Percentiles rank a stretch among this genome's conserved stretches.
These are phyloP conservation scores for Carallia brachiata DNA, from an alignment of 345 rosid genomes.

Conservation along the genomic window DNA sequence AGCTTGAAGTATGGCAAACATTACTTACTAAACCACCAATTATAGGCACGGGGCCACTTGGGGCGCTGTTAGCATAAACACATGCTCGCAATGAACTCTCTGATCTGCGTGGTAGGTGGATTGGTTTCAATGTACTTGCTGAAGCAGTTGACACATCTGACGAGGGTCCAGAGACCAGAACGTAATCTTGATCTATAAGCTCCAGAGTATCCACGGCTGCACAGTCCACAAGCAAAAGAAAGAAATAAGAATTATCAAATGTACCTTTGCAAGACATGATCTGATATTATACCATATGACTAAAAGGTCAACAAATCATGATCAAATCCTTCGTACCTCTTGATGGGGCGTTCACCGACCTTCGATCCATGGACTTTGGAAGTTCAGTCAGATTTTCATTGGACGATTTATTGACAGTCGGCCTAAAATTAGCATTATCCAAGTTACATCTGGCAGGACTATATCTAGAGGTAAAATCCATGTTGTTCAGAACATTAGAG, in stretches of 20 bases:
- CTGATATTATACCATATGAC: conserved; percentile 4
- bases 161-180: conserved; percentile 83
- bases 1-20: conserved; percentile 47
- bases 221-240: conserved; percentile 14
- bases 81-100: conserved; percentile 48
- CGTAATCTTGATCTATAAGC: conserved; percentile 85
- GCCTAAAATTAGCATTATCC: conserved; percentile 43
- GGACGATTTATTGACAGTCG: conserved; percentile 33
- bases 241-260: background rate
- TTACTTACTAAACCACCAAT: conserved; percentile 41
- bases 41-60: conserved; percentile 70
- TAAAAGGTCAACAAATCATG: conserved; percentile 14
- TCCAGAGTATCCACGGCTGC: conserved; percentile 74
- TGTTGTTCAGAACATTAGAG: conserved; percentile 36
- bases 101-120: conserved; percentile 45
- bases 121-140: conserved; percentile 54
- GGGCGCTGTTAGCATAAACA: conserved; percentile 27
- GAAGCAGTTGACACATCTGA: conserved; percentile 60
- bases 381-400: conserved; percentile 44
- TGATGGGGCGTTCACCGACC: conserved; percentile 30
- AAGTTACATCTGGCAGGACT: conserved; percentile 33
- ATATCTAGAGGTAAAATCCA: conserved; percentile 42
- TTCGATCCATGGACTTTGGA: conserved; percentile 44
- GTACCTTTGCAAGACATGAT: background rate
- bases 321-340: conserved; percentile 53